phyloP scores from a whole-genome alignment of 176 grass and related monocot species.

The Oryza coarctata region DNA sequence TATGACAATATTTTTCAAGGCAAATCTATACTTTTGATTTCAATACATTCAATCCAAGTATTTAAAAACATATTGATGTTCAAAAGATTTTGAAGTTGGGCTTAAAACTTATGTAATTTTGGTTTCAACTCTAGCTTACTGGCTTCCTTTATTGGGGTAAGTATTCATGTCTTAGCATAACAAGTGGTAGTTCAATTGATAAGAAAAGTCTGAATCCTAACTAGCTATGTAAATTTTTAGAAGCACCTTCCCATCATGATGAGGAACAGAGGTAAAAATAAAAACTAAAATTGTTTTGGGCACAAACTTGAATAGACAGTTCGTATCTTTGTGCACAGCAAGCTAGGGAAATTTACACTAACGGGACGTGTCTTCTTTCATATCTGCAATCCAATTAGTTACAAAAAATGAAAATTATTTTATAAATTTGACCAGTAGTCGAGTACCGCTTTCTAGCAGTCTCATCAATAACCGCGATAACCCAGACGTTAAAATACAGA shows the following conservation, averaged over 20 bases:
- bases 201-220: background rate
- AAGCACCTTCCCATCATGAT: background rate
- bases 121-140: background rate
- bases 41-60: too few relatives aligned
- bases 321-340: background rate
- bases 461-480: too few relatives aligned
- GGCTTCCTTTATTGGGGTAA: background rate
- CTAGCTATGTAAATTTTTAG: background rate
- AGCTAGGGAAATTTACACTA: background rate
- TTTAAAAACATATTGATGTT: too few relatives aligned
- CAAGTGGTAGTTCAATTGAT: background rate
- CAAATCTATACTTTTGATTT: background rate
- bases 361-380: background rate
- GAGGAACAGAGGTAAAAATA: background rate
- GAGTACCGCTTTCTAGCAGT: too few relatives aligned
- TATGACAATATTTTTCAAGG: background rate
- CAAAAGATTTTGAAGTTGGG: background rate
- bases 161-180: background rate
- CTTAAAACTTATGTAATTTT: background rate
- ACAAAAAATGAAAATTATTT: background rate
- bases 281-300: background rate
- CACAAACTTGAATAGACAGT: background rate
- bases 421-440: background rate
- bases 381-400: background rate
- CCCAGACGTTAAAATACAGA: too few relatives aligned